Evolutionary conservation across 805 yeast genomes (phyloP).

Genomic region (Saturnispora saitoi): DNA sequence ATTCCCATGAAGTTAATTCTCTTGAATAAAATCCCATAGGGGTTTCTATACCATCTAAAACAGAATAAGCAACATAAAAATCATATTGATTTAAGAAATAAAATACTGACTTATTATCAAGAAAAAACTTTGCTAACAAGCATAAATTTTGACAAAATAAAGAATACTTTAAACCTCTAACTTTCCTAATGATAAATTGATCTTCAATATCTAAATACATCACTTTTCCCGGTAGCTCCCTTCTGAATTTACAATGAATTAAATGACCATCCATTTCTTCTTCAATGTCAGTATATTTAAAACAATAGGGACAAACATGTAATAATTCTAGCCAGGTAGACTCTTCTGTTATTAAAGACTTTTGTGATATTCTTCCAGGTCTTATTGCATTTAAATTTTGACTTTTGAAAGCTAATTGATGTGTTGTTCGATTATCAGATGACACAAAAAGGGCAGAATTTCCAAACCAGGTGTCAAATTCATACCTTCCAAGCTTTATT

Average conservation of each 20-base stretch:
- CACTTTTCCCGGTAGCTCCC: constrained; percentile 51
- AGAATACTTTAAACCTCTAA: constrained; percentile 56
- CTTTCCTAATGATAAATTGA: constrained; percentile 47
- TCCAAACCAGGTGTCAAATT: constrained; percentile 82
- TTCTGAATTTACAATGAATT: constrained; percentile 32
- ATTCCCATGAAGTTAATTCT: constrained; percentile 70
- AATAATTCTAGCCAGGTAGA: constrained; percentile 50
- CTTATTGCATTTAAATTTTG: background rate
- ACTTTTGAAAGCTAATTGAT: constrained; percentile 2
- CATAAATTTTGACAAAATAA: constrained; percentile 77
- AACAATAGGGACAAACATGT: constrained; percentile 73
- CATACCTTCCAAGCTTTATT: constrained; percentile 60
- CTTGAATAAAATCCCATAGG: constrained; percentile 93
- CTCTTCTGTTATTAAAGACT: background rate
- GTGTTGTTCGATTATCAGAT: background rate
- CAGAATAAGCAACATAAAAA: constrained; percentile 65
- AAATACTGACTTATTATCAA: constrained; percentile 84
- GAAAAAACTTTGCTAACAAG: constrained; percentile 76
- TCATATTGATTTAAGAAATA: constrained; percentile 73
- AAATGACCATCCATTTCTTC: constrained; percentile 44
- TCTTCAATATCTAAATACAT: constrained; percentile 49
- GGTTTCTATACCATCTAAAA: constrained; percentile 29
- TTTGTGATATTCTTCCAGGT: background rate
- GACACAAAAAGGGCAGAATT: constrained; percentile 64
- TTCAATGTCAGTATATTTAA: constrained; percentile 58